phyloP scores from a whole-genome alignment of 805 yeast species.

The Cyberlindnera maritima region DNA sequence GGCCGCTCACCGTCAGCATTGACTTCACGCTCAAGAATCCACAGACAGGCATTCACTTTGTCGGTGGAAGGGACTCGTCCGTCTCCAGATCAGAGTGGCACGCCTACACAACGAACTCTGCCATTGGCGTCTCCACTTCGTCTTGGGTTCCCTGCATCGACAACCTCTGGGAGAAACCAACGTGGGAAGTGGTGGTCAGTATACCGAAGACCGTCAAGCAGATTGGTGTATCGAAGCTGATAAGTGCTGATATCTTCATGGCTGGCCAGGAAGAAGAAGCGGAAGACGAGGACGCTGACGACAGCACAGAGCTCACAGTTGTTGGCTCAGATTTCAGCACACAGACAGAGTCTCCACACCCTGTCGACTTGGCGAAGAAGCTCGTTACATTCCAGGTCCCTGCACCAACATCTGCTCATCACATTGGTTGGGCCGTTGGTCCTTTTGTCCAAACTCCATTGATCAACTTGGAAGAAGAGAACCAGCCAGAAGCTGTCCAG shows the following conservation, averaged over 20 bases:
- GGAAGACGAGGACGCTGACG: constrained; percentile 32
- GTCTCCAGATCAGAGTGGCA: constrained; percentile 58
- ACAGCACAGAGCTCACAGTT: constrained; percentile 52
- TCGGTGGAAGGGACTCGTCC: constrained; percentile 52
- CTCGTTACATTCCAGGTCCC: constrained; percentile 68
- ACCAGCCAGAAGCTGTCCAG: constrained; percentile 27
- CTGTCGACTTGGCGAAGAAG: constrained; percentile 71
- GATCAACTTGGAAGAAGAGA: constrained; percentile 40
- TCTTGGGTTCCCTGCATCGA: constrained; percentile 99
- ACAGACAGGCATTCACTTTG: constrained; percentile 71
- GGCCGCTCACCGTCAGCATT: constrained; percentile 71
- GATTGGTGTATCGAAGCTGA: constrained; percentile 42
- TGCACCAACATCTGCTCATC: constrained; percentile 90
- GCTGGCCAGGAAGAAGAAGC: constrained; percentile 26
- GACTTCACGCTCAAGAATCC: constrained; percentile 66
- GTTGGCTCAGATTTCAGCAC: constrained; percentile 70
- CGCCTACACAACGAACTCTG: constrained; percentile 80
- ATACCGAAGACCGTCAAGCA: constrained; percentile 79
- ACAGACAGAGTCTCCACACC: constrained; percentile 70
- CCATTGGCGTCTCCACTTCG: constrained; percentile 76
- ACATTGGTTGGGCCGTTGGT: constrained; percentile 93
- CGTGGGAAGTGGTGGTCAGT: constrained; percentile 90
- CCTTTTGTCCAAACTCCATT: constrained; percentile 69
- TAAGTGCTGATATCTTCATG: constrained; percentile 28
- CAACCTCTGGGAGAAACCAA: constrained; percentile 78